Base-by-base conservation (phyloP, 2,329 filamentous ascomycete genomes). In the Zasmidium cellare region DNA sequence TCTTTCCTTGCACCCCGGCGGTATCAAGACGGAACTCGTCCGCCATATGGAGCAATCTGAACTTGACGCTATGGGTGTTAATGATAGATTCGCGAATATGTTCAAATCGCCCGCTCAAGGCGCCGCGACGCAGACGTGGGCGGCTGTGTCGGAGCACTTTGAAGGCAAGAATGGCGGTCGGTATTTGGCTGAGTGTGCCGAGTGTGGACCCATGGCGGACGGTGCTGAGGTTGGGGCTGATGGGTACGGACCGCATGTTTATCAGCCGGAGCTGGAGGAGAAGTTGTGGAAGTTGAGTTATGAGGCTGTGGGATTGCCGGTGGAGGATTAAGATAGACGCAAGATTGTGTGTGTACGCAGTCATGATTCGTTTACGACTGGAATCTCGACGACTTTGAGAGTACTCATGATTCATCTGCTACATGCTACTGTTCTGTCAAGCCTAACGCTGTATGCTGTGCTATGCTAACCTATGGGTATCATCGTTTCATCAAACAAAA, bases 71-170 rank as follows among this genome's bases (percentile, higher is more conserved):
- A 57, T 69, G 55, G 22, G 9, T 1, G 12, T 56, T 18, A 53
- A 55, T n/a, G n/a, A n/a, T 12, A 51, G 53, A 20, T 67, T 74
- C 20, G 18, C 31, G n/a, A 20, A 56, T 11, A 44, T 58, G 20
- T 54, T 56, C 31, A 74, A 76, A 65, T 71, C 47, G 58, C 52
- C 72, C 1, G 74, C 71, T 23, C 80, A 82, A 63, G 81, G 80
- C 1, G 80, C 80, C 19, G 78, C 80, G 0, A 82, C 80, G 9
- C 73, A 73, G 2, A 72, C 80, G 0, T 79, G 73, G 70, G 79
- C 77, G 0, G 79, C 77, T 0, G 62, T 78, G 2, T 72, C 66
- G 2, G 72, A 69, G 52, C 75, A 74, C 23, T 77, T 73, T 71
- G 77, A 81, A 66, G 76, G 71, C 0, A 75, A 72, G 1, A 77